Conservation (phyloP, 805 yeast species). For the Metschnikowia borealis region DNA sequence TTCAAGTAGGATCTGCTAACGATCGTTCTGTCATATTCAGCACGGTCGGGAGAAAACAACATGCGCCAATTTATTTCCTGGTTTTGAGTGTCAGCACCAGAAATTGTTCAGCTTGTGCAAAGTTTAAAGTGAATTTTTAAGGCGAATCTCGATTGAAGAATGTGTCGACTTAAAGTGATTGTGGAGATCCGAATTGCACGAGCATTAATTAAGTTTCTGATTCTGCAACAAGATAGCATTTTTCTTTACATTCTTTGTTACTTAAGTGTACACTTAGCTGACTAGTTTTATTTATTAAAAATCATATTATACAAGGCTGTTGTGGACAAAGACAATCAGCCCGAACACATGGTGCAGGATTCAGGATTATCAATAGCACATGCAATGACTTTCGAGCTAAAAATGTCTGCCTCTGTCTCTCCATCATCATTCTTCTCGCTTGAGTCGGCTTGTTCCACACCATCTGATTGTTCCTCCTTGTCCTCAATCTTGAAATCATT, state of each 20-base stretch:
- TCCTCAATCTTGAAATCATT: conserved; percentile 41
- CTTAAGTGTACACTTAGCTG: neutral
- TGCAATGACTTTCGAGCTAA: conserved; percentile 88
- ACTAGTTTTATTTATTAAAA: neutral
- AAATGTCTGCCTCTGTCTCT: conserved; percentile 68
- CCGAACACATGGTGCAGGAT: conserved; percentile 98
- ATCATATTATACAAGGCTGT: neutral
- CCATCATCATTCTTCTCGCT: conserved; percentile 15
- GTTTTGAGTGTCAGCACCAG: too few relatives aligned
- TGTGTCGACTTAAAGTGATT: too few relatives aligned
- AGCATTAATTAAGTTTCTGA: neutral
- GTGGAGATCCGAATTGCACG: too few relatives aligned
- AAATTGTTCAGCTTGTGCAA: neutral
- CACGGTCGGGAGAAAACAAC: too few relatives aligned
- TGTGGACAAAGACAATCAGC: conserved; percentile 40
- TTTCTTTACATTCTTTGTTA: neutral
- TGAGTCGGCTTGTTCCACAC: conserved; percentile 1
- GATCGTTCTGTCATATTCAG: too few relatives aligned
- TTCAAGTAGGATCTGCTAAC: too few relatives aligned
- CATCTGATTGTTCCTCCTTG: conserved; percentile 4
- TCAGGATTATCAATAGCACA: conserved; percentile 97
- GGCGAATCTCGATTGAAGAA: too few relatives aligned
- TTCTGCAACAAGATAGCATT: neutral
- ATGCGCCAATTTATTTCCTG: too few relatives aligned
- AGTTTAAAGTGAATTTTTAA: neutral